Evolutionary conservation across 2,329 filamentous ascomycete genomes (phyloP).

Genomic region (Fusarium sp.): DNA sequence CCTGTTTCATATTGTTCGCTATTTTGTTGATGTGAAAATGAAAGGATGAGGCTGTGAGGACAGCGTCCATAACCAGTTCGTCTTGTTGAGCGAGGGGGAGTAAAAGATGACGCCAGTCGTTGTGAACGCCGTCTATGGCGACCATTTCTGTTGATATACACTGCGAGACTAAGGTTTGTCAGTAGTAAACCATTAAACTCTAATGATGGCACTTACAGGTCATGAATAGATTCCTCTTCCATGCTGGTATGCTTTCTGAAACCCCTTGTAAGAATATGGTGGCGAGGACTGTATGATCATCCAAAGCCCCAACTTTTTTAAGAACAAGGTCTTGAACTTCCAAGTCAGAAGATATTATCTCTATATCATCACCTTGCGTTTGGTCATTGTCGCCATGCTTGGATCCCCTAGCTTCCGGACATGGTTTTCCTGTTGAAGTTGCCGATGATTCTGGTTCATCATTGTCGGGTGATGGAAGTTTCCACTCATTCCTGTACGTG

Average conservation of each 20-base stretch:
- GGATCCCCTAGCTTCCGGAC: accelerated
- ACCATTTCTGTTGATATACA: conserved; percentile 42
- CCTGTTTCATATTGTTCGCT: background rate
- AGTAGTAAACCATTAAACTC: accelerated
- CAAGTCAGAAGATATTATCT: background rate
- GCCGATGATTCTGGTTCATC: background rate
- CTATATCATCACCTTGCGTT: background rate
- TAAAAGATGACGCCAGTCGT: conserved; percentile 40
- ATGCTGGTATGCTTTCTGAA: conserved; percentile 17
- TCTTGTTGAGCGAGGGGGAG: conserved; percentile 38
- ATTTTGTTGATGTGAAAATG: conserved; percentile 31
- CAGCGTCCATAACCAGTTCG: conserved; percentile 35
- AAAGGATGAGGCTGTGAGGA: conserved; percentile 33
- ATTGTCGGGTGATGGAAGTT: background rate
- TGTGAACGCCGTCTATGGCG: conserved; percentile 41
- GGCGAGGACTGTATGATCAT: background rate
- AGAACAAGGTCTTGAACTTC: background rate
- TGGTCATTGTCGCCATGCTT: accelerated
- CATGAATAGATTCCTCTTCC: conserved; percentile 25
- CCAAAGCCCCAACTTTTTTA: accelerated
- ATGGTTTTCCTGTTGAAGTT: background rate
- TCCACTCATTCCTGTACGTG: conserved; percentile 14
- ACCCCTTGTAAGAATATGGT: conserved; percentile 17
- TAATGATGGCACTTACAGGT: conserved; percentile 8
- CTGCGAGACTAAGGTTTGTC: conserved; percentile 11